Evolutionary conservation across 345 rosid genomes (phyloP).

Genomic region (Pugionium dolabratum): DNA sequence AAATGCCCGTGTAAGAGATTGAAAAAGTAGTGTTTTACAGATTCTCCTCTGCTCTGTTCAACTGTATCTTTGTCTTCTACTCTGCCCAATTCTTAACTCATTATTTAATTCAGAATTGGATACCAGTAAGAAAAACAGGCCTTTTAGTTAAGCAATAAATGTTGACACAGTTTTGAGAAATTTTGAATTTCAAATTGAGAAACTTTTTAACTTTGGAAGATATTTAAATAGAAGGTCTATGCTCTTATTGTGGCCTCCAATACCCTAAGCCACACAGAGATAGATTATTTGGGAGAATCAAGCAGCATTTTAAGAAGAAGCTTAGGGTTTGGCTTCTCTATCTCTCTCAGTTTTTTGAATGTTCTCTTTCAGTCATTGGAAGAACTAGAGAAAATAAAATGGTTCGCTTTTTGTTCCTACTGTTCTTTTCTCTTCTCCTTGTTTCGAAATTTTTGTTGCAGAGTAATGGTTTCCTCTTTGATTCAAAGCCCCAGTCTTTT

Average conservation of each 20-base stretch:
- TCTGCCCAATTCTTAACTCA: conserved; percentile 29
- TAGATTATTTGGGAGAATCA: conserved; percentile 25
- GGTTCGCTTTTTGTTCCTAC: conserved; percentile 31
- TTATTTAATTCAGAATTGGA: conserved; percentile 21
- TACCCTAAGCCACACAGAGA: conserved; percentile 17
- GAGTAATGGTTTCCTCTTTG: background rate
- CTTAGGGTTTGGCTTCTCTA: conserved; percentile 14
- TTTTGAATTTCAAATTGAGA: conserved; percentile 45
- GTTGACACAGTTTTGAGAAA: conserved; percentile 22
- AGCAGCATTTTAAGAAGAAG: conserved; percentile 25
- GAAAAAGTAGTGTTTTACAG: conserved; percentile 41
- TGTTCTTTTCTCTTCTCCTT: conserved; percentile 21
- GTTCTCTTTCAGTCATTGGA: conserved; percentile 18
- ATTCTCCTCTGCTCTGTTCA: conserved; percentile 43
- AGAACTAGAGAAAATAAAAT: conserved; percentile 10
- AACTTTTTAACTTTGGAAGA: conserved; percentile 33
- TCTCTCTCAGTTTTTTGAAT: conserved; percentile 23
- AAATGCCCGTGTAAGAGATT: conserved; percentile 35
- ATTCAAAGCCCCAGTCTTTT: conserved; percentile 6
- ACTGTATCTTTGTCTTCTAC: conserved; percentile 47
- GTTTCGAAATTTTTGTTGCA: conserved; percentile 3
- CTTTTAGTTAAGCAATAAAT: conserved; percentile 30
- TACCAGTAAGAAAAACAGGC: background rate
- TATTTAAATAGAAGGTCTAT: conserved; percentile 4
- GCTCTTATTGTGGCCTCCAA: conserved; percentile 22